Evolutionary conservation across 139 green algal species (phyloP), one percentile per base, ranked within the genome.

Genomic region (Asterochloris erici): DNA sequence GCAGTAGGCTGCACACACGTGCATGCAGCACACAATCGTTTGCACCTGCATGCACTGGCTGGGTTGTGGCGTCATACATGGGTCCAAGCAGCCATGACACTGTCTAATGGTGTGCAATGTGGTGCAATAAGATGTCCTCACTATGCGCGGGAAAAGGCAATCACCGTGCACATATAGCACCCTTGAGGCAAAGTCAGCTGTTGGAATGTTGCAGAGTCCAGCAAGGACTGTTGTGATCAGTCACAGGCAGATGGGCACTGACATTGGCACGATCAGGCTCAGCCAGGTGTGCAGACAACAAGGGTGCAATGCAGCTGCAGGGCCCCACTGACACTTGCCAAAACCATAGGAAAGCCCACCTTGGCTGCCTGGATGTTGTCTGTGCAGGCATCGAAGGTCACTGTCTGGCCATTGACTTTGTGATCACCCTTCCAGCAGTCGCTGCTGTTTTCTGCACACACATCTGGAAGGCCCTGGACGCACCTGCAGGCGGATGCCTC

Each of bases 371-470:
- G 23, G 0, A 95, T 69, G 75, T 83, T 88, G 85, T 95, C 92
- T 23, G 86, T 63, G 84, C 92, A 95, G 12, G 85, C 87, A 71
- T 27, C 63, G 79, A 89, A 90, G n/a, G 74, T n/a, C 64, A 76
- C 60, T 23, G 69, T 83, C 75, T 88, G 86, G 73, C 85, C 84
- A 82, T 84, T 79, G 15, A 91, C 68, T 0, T 74, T 88, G 77
- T 74, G 76, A 16, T 86, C 78, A 0, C 26, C 70, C 0, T 79
- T 64, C 92, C 92, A 96, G 87, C 92, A 96, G 80, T 85, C 89
- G 66, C 87, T 88, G 28, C 87, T 86, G 68, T 93, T 79, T 23
- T 84, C 38, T 10, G 83, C 91, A 85, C 93, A 96, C 77, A 90
- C 88, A 79, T 96, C 83, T 14, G 83, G 69, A 28, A 95, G 79